Conservation (phyloP, 2,329 filamentous ascomycete species). For the Sporothrix euskadiensis region DNA sequence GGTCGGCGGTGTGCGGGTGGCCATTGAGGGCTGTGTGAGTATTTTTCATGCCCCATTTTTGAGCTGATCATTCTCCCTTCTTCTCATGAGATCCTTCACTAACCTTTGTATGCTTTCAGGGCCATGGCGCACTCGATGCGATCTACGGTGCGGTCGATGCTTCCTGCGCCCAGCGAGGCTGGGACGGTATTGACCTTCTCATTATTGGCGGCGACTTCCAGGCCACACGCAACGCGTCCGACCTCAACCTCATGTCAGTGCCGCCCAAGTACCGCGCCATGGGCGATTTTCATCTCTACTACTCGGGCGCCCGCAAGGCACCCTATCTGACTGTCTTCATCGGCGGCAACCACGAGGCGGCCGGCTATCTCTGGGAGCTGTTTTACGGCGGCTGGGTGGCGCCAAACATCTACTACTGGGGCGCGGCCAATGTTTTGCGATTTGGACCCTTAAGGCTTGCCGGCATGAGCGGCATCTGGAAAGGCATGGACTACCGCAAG, state of each 20-base stretch:
- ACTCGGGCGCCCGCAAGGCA: conserved; percentile 72
- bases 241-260: conserved; percentile 86
- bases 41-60: not conserved
- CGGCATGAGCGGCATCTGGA: conserved; percentile 92
- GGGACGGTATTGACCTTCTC: conserved; percentile 81
- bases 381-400: conserved; percentile 98
- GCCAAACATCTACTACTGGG: conserved; percentile 95
- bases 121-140: conserved; percentile 86
- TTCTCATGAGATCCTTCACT: not conserved
- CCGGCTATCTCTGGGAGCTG: conserved; percentile 85
- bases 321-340: conserved; percentile 92
- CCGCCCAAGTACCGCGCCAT: conserved; percentile 84
- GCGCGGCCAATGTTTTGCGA: conserved; percentile 83
- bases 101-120: conserved; percentile 50
- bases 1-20: conserved; percentile 65
- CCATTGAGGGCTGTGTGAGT: conserved; percentile 82
- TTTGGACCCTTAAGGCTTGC: conserved; percentile 84
- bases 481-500: conserved; percentile 82
- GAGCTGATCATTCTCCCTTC: not conserved
- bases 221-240: conserved; percentile 82
- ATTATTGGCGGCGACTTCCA: conserved; percentile 98
- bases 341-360: conserved; percentile 93
- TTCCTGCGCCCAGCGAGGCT: conserved; percentile 68
- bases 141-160: conserved; percentile 80
- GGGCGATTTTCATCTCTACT: conserved; percentile 93